These are phyloP conservation scores for Myxozyma sirexii DNA, from an alignment of 805 yeast genomes.

Conservation along the genomic window DNA sequence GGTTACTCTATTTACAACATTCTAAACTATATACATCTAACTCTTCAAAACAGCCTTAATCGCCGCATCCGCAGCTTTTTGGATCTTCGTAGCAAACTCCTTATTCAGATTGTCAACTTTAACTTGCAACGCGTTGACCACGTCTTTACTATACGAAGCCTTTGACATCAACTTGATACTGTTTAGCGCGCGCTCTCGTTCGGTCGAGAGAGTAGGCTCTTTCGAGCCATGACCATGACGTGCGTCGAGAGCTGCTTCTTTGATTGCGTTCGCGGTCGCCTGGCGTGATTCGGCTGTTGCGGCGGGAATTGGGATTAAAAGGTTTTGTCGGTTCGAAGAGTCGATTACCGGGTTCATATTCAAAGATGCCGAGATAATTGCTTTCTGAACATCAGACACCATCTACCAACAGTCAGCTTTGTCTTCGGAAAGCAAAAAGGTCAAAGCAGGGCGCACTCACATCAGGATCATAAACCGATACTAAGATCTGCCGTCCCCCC, in stretches of 20 bases:
- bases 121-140: constrained; percentile 51
- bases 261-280: constrained; percentile 59
- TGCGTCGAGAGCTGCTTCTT: constrained; percentile 65
- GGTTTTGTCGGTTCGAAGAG: constrained; percentile 67
- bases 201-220: constrained; percentile 39
- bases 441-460: constrained; percentile 6
- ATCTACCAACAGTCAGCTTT: constrained; percentile 49
- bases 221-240: constrained; percentile 42
- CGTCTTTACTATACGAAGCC: constrained; percentile 48
- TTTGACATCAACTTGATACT: constrained; percentile 55
- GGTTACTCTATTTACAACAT: background rate
- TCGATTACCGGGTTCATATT: constrained; percentile 82
- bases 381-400: constrained; percentile 66
- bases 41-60: background rate
- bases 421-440: no score
- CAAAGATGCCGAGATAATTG: constrained; percentile 67
- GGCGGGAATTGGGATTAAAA: constrained; percentile 75
- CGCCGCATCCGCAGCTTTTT: constrained; percentile 41
- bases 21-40: background rate
- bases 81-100: constrained; percentile 59
- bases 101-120: constrained; percentile 75
- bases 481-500: constrained; percentile 64
- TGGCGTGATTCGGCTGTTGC: constrained; percentile 67
- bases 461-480: constrained; percentile 80
- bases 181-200: constrained; percentile 62